These are phyloP conservation scores for Dionaea muscipula DNA, from an alignment of 179 eudicot species.

Conservation along the genomic window DNA sequence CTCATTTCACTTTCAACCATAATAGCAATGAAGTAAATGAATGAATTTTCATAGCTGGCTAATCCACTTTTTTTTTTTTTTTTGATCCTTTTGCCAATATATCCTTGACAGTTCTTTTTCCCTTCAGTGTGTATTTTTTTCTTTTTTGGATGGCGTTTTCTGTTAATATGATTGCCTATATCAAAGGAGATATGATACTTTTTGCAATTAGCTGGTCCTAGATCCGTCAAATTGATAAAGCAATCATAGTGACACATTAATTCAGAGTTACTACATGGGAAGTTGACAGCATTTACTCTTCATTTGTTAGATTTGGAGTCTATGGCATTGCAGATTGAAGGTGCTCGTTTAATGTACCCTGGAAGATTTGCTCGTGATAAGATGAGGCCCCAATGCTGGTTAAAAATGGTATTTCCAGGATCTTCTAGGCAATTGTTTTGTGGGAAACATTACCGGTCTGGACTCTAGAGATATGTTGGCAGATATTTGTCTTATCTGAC, in stretches of 20 bases:
- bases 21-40: too few relatives aligned
- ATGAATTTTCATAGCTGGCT: too few relatives aligned
- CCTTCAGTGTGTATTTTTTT: too few relatives aligned
- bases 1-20: too few relatives aligned
- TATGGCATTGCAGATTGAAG: slow-evolving; percentile 42
- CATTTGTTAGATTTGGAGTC: slow-evolving; percentile 41
- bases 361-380: slow-evolving; percentile 49
- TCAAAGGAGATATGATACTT: too few relatives aligned
- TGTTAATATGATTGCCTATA: too few relatives aligned
- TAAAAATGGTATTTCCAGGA: slow-evolving; percentile 49
- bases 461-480: not conserved
- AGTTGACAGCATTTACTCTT: slow-evolving; percentile 3
- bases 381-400: slow-evolving; percentile 62
- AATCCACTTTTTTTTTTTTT: too few relatives aligned
- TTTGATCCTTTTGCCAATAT: too few relatives aligned
- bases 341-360: slow-evolving; percentile 54
- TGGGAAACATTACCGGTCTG: not conserved
- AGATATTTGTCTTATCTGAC: not conserved
- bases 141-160: too few relatives aligned
- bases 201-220: too few relatives aligned
- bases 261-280: not conserved
- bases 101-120: too few relatives aligned
- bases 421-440: not conserved
- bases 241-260: not conserved
- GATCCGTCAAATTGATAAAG: too few relatives aligned